Percentiles rank a stretch among this genome's conserved stretches.
phyloP scores from a whole-genome alignment of 257 asterid species.

The Forsythia suspensa region DNA sequence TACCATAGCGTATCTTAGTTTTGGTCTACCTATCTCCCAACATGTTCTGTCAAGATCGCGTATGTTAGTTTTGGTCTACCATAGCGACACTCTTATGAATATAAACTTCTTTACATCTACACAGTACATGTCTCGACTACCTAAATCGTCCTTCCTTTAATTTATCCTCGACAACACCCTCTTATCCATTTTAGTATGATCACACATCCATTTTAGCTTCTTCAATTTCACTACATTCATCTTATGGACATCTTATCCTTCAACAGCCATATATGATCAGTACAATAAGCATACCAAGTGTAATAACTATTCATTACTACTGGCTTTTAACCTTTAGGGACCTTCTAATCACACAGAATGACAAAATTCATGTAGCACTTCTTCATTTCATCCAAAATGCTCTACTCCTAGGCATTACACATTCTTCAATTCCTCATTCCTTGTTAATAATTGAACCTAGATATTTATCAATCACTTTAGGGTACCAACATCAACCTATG shows the following conservation, averaged over 20 bases:
- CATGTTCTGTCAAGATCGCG: neutral
- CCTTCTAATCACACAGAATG: neutral
- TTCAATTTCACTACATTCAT: neutral
- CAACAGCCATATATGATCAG: no score
- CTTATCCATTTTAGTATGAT: neutral
- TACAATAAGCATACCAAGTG: neutral
- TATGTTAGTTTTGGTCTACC: neutral
- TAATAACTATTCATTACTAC: neutral
- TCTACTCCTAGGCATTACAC: neutral
- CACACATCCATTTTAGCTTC: neutral
- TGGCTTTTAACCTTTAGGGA: neutral
- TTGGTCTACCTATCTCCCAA: neutral
- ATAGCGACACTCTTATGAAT: neutral
- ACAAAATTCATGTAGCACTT: neutral
- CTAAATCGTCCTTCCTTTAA: neutral
- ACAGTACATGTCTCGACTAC: neutral
- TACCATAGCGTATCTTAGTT: neutral
- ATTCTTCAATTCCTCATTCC: neutral
- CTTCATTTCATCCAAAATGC: neutral
- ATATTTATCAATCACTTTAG: neutral
- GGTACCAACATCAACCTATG: neutral
- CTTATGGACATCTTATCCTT: neutral
- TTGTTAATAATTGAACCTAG: neutral
- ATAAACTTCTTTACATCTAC: no score
- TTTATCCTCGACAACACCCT: neutral